Conservation (phyloP, 2,329 filamentous ascomycete genomes). For the Penicillium glabrum region DNA sequence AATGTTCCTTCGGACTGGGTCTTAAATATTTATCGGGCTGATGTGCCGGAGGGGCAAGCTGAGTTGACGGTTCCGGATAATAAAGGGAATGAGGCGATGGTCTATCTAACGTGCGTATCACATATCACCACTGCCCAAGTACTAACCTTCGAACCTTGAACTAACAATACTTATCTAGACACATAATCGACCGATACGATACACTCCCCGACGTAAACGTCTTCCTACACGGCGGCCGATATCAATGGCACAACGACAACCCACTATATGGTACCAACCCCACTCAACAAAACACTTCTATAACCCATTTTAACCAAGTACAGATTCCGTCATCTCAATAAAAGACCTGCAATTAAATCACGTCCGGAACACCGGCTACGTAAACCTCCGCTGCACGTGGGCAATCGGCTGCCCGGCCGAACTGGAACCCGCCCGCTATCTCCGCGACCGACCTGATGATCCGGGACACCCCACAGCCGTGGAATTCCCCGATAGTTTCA, state of each 20-base stretch:
- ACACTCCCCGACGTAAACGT: conserved; percentile 41
- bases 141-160: neutral
- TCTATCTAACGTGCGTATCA: conserved; percentile 45
- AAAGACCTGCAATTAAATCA: conserved; percentile 28
- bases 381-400: conserved; percentile 35
- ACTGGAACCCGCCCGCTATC: conserved; percentile 32
- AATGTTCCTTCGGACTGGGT: conserved; percentile 14
- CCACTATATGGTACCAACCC: conserved; percentile 22
- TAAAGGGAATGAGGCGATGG: conserved; percentile 52
- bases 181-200: conserved; percentile 33
- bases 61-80: conserved; percentile 46
- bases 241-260: conserved; percentile 43
- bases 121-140: neutral
- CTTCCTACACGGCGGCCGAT: conserved; percentile 44
- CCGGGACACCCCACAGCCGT: conserved; percentile 26
- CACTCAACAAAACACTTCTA: neutral
- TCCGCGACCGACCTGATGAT: conserved; percentile 28
- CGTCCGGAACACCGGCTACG: conserved; percentile 35
- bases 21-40: conserved; percentile 42
- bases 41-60: conserved; percentile 34
- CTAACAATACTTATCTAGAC: conserved; percentile 8
- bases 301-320: neutral
- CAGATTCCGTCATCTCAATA: conserved; percentile 27
- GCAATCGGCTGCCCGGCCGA: conserved; percentile 37
- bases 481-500: conserved; percentile 37